phyloP scores from a whole-genome alignment of 495 filamentous ascomycete genomes.

The Bathelium albidoporum region DNA sequence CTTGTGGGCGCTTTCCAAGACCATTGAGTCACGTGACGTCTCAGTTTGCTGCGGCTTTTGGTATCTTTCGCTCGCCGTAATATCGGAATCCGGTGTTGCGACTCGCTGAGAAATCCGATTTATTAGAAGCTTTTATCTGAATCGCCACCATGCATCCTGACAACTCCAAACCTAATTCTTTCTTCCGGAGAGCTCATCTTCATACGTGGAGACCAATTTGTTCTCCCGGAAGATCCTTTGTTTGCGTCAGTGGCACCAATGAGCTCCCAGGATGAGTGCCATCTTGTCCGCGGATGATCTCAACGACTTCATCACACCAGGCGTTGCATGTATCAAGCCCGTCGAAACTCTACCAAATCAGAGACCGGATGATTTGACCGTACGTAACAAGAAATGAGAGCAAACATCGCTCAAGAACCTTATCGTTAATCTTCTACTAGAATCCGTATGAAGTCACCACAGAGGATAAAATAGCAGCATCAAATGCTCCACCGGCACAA shows the following conservation, averaged over 20 bases:
- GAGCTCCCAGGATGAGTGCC: constrained; percentile 57
- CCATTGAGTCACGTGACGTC: too few relatives aligned
- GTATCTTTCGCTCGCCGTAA: not conserved
- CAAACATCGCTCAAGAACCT: not conserved
- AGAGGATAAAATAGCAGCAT: constrained; percentile 62
- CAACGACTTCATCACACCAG: constrained; percentile 97
- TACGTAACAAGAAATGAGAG: constrained; percentile 6
- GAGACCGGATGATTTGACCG: constrained; percentile 27
- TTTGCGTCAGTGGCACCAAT: not conserved
- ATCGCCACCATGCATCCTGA: not conserved
- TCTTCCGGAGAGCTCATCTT: not conserved
- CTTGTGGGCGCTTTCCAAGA: too few relatives aligned
- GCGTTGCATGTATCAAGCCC: constrained; percentile 96
- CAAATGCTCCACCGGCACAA: constrained; percentile 58
- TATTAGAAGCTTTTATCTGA: not conserved
- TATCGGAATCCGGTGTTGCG: not conserved
- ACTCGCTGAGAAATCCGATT: not conserved
- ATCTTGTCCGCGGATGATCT: constrained; percentile 93
- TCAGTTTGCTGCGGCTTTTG: not conserved
- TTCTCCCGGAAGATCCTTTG: not conserved
- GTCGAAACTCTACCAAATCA: constrained; percentile 72
- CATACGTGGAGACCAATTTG: not conserved
- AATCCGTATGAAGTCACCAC: constrained; percentile 80
- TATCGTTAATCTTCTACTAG: constrained; percentile 27
- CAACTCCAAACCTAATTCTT: not conserved